These are phyloP conservation scores for Termitomyces sp. DNA, from an alignment of 768 basidiomycete genomes.

Conservation along the genomic window DNA sequence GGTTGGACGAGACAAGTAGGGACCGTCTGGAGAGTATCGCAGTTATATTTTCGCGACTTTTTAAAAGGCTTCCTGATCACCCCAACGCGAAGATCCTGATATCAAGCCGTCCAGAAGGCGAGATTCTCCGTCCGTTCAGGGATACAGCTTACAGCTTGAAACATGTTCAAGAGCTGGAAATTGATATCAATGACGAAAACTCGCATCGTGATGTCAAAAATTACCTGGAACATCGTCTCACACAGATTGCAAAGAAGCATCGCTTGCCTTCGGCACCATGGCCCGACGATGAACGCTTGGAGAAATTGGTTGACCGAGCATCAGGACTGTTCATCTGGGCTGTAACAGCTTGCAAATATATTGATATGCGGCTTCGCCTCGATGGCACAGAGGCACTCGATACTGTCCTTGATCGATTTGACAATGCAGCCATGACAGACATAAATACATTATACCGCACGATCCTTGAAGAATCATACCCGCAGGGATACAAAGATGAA, in stretches of 20 bases:
- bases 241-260: slow-evolving; percentile 4
- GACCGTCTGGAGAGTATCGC: too few relatives aligned
- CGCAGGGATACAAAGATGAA: neutral
- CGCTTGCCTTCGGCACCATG: slow-evolving; percentile 3
- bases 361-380: neutral
- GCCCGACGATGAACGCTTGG: slow-evolving; percentile 7
- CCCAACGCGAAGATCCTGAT: slow-evolving; percentile 11
- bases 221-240: slow-evolving; percentile 1
- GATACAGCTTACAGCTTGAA: neutral
- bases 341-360: slow-evolving; percentile 8
- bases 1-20: too few relatives aligned
- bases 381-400: neutral
- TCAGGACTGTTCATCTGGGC: slow-evolving; percentile 16
- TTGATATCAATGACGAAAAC: slow-evolving; percentile 10
- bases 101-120: slow-evolving; percentile 17
- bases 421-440: neutral
- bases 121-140: slow-evolving; percentile 11
- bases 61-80: too few relatives aligned
- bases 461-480: neutral
- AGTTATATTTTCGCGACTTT: too few relatives aligned
- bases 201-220: slow-evolving; percentile 6
- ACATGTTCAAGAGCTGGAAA: slow-evolving; percentile 10
- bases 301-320: slow-evolving; percentile 1
- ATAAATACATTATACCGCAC: neutral
- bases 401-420: neutral